Conservation (phyloP, 495 filamentous ascomycete species). For the Pyrenula aspistea region DNA sequence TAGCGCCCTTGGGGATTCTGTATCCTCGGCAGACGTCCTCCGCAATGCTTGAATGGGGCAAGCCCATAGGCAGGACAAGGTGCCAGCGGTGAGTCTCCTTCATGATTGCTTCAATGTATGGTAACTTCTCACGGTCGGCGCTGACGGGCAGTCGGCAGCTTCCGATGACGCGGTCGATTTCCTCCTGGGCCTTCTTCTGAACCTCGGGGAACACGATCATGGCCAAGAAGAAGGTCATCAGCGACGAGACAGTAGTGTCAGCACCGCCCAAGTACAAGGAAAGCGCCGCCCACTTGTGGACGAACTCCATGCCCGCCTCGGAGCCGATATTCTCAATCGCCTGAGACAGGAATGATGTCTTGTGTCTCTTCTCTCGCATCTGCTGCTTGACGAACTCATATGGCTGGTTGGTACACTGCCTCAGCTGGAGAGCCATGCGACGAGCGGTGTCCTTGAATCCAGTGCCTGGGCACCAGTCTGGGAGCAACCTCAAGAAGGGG, state of each 20-base stretch:
- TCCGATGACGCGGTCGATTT: slow-evolving; percentile 23
- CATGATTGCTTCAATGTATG: slow-evolving; percentile 28
- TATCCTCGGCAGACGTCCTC: slow-evolving; percentile 41
- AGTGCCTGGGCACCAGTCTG: slow-evolving; percentile 36
- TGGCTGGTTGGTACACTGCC: slow-evolving; percentile 17
- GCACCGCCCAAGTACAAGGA: slow-evolving; percentile 18
- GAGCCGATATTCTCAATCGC: background rate
- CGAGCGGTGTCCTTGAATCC: slow-evolving; percentile 26
- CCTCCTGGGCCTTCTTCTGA: slow-evolving; percentile 33
- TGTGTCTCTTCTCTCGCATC: slow-evolving; percentile 17
- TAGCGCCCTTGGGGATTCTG: slow-evolving; percentile 36
- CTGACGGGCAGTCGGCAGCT: slow-evolving; percentile 11
- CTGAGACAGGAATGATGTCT: background rate
- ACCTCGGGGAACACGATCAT: slow-evolving; percentile 23
- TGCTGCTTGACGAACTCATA: slow-evolving; percentile 32
- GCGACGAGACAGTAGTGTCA: slow-evolving; percentile 18
- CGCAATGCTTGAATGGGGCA: slow-evolving; percentile 42
- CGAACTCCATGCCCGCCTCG: background rate
- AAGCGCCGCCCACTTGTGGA: background rate
- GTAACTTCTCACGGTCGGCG: slow-evolving; percentile 23
- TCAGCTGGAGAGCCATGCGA: slow-evolving; percentile 14
- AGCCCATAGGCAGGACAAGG: slow-evolving; percentile 25
- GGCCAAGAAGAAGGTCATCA: slow-evolving; percentile 26
- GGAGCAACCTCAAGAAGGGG: slow-evolving; percentile 25
- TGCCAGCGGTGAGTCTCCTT: slow-evolving; percentile 35